Percentiles rank a stretch among this genome's conserved stretches.
phyloP scores from a whole-genome alignment of 139 green algal genomes.

The Pedinophyceae sp. region DNA sequence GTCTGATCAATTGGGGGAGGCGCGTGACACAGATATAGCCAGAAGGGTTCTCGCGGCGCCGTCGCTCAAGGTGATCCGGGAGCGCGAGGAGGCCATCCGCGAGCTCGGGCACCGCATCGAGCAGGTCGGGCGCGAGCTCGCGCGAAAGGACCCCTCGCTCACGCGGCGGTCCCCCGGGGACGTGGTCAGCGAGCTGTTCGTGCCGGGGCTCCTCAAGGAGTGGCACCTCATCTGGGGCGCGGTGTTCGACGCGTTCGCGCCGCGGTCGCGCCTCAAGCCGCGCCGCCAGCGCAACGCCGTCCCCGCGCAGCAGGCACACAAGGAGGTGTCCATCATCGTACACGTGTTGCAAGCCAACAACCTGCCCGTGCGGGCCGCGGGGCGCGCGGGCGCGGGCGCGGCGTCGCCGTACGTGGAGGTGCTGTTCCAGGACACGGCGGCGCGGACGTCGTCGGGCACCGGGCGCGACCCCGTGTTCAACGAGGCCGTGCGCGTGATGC shows the following conservation, averaged over 20 bases:
- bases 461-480: neutral
- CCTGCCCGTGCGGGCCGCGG: conserved; percentile 1
- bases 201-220: neutral
- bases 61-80: no score
- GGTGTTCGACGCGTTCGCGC: neutral
- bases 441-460: neutral
- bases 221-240: neutral
- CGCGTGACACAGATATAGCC: no score
- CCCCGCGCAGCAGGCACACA: no score
- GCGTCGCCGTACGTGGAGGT: neutral
- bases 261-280: neutral
- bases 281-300: neutral
- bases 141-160: neutral
- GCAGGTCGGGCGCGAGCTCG: neutral
- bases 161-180: neutral
- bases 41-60: no score
- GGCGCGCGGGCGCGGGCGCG: neutral
- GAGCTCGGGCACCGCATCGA: neutral
- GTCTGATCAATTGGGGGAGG: no score
- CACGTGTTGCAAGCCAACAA: neutral
- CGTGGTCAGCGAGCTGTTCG: neutral
- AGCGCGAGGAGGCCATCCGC: no score
- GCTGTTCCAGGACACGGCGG: neutral
- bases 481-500: neutral
- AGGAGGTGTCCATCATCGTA: neutral